Evolutionary conservation across 1,284 basidiomycete species (phyloP).

Genomic region (Apiotrichum mycotoxinovorans): DNA sequence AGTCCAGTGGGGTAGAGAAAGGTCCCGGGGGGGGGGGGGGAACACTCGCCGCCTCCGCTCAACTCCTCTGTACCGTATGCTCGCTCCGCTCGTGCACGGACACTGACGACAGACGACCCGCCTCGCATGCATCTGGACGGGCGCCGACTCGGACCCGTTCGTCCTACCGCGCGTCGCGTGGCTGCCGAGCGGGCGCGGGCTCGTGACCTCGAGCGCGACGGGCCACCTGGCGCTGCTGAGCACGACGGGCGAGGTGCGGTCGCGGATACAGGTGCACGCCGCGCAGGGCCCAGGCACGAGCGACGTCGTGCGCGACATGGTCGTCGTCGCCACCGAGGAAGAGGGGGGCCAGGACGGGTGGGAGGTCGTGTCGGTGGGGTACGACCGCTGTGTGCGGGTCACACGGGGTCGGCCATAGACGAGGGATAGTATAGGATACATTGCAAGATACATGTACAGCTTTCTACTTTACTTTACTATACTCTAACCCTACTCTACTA

Average conservation of each 20-base stretch:
- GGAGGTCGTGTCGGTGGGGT: constrained; percentile 47
- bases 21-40: not conserved
- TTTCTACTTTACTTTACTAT: too few relatives aligned
- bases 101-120: constrained; percentile 29
- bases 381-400: constrained; percentile 41
- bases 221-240: constrained; percentile 43
- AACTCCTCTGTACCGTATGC: too few relatives aligned
- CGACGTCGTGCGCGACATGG: constrained; percentile 41
- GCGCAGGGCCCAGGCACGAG: constrained; percentile 29
- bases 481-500: too few relatives aligned
- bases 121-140: constrained; percentile 45
- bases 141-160: constrained; percentile 41
- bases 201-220: constrained; percentile 42
- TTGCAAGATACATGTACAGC: not conserved
- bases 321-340: not conserved
- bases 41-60: too few relatives aligned
- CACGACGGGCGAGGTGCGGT: constrained; percentile 34
- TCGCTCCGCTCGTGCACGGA: not conserved
- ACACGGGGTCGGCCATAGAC: constrained; percentile 15
- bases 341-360: constrained; percentile 18
- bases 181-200: constrained; percentile 43
- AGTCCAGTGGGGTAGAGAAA: too few relatives aligned
- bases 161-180: constrained; percentile 49
- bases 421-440: not conserved
- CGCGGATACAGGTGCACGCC: constrained; percentile 42